phyloP scores from a whole-genome alignment of 176 grass and related monocot genomes.

The Aegilops tauschii region DNA sequence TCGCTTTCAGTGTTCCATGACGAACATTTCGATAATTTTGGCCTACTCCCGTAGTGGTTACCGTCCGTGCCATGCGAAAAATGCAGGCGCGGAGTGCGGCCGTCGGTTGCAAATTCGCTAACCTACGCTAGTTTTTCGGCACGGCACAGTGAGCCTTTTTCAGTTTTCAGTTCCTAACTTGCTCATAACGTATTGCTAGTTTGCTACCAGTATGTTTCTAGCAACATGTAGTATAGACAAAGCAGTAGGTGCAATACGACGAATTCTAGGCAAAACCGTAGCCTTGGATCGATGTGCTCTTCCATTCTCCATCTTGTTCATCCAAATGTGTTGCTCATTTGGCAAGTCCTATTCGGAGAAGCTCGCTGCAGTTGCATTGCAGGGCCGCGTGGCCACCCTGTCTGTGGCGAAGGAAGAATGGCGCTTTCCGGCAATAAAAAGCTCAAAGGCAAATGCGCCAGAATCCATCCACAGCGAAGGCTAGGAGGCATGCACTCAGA shows the following conservation, averaged over 20 bases:
- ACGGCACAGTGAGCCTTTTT: not conserved
- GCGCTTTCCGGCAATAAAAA: constrained; percentile 42
- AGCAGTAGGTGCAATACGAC: not conserved
- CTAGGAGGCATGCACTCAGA: not conserved
- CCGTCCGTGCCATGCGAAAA: not conserved
- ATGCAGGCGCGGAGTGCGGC: too few relatives aligned
- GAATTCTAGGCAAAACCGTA: not conserved
- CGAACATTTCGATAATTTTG: not conserved
- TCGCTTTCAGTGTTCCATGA: not conserved
- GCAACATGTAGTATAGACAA: too few relatives aligned
- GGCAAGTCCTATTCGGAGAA: not conserved
- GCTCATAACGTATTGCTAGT: not conserved
- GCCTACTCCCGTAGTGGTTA: not conserved
- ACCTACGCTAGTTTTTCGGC: not conserved
- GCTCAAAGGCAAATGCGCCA: constrained; percentile 39
- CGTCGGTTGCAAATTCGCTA: not conserved
- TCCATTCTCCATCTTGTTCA: not conserved
- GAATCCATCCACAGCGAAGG: not conserved
- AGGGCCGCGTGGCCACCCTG: constrained; percentile 15
- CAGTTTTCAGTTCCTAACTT: not conserved
- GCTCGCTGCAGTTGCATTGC: not conserved
- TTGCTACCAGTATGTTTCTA: too few relatives aligned
- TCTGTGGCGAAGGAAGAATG: not conserved
- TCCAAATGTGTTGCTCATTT: not conserved
- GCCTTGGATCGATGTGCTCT: not conserved